Evolutionary conservation across 1,139 yeast genomes (phyloP).

Genomic region (Arxiozyma bovina): DNA sequence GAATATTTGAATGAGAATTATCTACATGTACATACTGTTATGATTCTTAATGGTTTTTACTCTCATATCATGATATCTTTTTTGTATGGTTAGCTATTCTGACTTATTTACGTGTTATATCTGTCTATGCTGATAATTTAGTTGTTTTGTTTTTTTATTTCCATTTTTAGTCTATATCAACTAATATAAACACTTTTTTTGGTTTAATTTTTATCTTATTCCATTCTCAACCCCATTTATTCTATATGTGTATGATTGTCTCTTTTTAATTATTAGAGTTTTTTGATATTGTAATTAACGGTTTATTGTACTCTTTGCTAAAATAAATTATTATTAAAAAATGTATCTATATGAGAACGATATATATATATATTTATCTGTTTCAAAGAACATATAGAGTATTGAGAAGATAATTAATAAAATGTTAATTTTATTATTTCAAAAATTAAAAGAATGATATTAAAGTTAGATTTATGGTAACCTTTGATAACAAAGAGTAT

Average conservation of each 20-base stretch:
- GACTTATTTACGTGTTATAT: not conserved
- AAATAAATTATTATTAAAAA: not conserved
- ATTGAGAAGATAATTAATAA: no score
- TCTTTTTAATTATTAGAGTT: not conserved
- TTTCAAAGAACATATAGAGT: not conserved
- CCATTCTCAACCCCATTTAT: not conserved
- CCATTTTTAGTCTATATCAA: not conserved
- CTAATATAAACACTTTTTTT: no score
- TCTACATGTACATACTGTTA: not conserved
- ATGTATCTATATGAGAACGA: not conserved
- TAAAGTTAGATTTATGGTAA: not conserved
- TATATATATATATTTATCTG: no score
- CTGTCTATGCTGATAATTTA: not conserved
- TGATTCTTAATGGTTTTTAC: not conserved
- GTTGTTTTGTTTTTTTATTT: not conserved
- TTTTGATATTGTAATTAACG: not conserved
- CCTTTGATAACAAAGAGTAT: not conserved
- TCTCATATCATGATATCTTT: not conserved
- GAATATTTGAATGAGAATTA: no score
- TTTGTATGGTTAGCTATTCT: not conserved
- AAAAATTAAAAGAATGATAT: not conserved
- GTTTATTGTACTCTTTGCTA: not conserved
- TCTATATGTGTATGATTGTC: not conserved
- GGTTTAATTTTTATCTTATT: not conserved
- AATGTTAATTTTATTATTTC: not conserved